Evolutionary conservation across 805 yeast species (phyloP).

Genomic region (Kodamaea kakaduensis): DNA sequence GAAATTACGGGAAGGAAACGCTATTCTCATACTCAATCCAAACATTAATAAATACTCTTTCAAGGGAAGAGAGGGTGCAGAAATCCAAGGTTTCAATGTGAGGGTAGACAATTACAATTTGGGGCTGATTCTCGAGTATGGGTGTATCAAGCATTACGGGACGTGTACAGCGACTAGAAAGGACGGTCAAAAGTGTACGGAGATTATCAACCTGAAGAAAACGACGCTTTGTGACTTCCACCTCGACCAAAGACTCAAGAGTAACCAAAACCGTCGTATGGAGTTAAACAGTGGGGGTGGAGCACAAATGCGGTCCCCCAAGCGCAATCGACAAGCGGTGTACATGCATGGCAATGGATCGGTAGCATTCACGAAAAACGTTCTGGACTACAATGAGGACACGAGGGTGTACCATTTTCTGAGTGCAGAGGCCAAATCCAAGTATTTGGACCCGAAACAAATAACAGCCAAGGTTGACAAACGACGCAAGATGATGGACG

Average conservation of each 20-base stretch:
- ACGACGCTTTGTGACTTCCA: slow-evolving; percentile 70
- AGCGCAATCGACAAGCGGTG: slow-evolving; percentile 34
- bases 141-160: slow-evolving; percentile 63
- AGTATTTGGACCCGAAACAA: slow-evolving; percentile 46
- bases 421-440: slow-evolving; percentile 12
- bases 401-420: slow-evolving; percentile 19
- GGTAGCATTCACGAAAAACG: slow-evolving; percentile 13
- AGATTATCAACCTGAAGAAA: slow-evolving; percentile 53
- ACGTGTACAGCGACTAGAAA: slow-evolving; percentile 52
- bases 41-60: slow-evolving; percentile 34
- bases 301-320: slow-evolving; percentile 54
- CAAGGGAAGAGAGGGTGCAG: slow-evolving; percentile 22
- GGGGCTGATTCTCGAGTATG: slow-evolving; percentile 66
- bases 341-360: slow-evolving; percentile 29
- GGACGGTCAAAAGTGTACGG: slow-evolving; percentile 51
- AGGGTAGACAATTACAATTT: slow-evolving; percentile 44
- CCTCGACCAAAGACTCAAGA: slow-evolving; percentile 51
- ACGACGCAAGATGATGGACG: slow-evolving; percentile 25
- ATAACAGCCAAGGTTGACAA: slow-evolving; percentile 37
- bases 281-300: slow-evolving; percentile 71
- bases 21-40: slow-evolving; percentile 76
- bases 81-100: slow-evolving; percentile 45
- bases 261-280: slow-evolving; percentile 58
- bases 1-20: slow-evolving; percentile 70
- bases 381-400: slow-evolving; percentile 19